Base-by-base conservation (phyloP, 305 asterid species). In the Fraxinus albicans region DNA sequence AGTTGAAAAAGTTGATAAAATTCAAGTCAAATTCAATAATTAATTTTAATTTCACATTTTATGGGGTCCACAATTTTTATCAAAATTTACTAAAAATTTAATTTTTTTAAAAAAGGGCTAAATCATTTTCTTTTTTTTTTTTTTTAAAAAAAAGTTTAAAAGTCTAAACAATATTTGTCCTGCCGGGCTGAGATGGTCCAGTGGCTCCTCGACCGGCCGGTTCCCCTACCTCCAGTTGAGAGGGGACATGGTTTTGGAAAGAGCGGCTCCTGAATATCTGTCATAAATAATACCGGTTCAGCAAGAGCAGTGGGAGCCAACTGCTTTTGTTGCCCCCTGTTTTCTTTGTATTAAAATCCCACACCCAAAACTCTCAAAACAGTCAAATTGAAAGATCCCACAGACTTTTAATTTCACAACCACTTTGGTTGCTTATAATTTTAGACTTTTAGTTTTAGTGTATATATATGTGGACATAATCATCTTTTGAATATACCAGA, bases 391-490 rank as follows among this genome's bases (percentile, higher is more conserved):
- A 2, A 63, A 27, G n/a, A 78, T 34, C 33, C 84, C 8, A 67
- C 78, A 76, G 83, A 42, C 79, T 60, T n/a, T 83, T 38, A 60
- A 36, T 31, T 79, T 36, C 13, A n/a, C 84, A 86, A 83, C 89
- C 17, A 81, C 82, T 79, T 79, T 83, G 13, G 2, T 50, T 83
- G 75, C 89, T 78, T 83, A 87, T 87, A 84, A 86, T 86, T 79
- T 80, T 31, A 25, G 27, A 25, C 27, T 25, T 25, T 25, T 25
- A 25, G 27, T 25, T 25, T 25, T 25, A 12, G 21, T 4, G 1
- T 7, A 70, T 44, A 2, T 40, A 75, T 74, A 85, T 21, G 50
- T 12, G 40, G 38, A 27, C 73, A 73, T 38, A 27, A 53, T 33
- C 9, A 2, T 8, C 3, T 19, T 84, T 3, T 60, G 10, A 25